Percentiles rank a stretch among this genome's conserved stretches.
phyloP scores from a whole-genome alignment of 805 yeast genomes.

The Myxozyma monticola region DNA sequence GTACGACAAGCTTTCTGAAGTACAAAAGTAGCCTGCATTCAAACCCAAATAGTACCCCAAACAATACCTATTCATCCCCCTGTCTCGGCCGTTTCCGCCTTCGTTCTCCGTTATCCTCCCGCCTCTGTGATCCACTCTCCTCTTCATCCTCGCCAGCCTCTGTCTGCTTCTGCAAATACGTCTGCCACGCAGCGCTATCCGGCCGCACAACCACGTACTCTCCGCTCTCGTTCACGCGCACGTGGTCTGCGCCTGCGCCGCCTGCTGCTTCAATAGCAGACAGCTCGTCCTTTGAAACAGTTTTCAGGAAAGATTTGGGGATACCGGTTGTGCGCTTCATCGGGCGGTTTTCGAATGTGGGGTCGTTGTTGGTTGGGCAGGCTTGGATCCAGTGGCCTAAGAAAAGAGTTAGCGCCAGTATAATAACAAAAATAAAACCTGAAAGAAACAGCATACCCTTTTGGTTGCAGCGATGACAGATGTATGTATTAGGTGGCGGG shows the following conservation, averaged over 20 bases:
- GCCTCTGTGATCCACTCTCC: too few relatives aligned
- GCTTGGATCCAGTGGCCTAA: conserved; percentile 85
- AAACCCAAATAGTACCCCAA: too few relatives aligned
- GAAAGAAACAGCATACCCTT: conserved; percentile 46
- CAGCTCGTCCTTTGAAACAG: conserved; percentile 67
- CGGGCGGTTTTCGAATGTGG: conserved; percentile 88
- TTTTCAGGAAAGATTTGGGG: conserved; percentile 86
- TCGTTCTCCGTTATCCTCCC: too few relatives aligned
- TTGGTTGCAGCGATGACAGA: conserved; percentile 94
- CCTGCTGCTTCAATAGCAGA: conserved; percentile 54
- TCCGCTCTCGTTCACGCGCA: conserved; percentile 89
- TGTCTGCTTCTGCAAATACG: conserved; percentile 26
- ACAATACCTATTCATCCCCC: too few relatives aligned
- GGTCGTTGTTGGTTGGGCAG: conserved; percentile 92
- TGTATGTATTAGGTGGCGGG: conserved; percentile 91
- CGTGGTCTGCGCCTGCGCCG: conserved; percentile 40
- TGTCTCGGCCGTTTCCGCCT: too few relatives aligned
- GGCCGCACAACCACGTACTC: conserved; percentile 95
- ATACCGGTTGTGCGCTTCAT: conserved; percentile 95
- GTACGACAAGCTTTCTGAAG: too few relatives aligned
- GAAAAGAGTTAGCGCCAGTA: neutral
- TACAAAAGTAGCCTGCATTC: too few relatives aligned
- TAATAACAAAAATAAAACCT: neutral
- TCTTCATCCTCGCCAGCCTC: conserved; percentile 12
- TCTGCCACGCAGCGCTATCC: conserved; percentile 50